These are phyloP conservation scores for Phytophthora palmivora DNA, from an alignment of 352 stramenopile genomes.

Conservation along the genomic window DNA sequence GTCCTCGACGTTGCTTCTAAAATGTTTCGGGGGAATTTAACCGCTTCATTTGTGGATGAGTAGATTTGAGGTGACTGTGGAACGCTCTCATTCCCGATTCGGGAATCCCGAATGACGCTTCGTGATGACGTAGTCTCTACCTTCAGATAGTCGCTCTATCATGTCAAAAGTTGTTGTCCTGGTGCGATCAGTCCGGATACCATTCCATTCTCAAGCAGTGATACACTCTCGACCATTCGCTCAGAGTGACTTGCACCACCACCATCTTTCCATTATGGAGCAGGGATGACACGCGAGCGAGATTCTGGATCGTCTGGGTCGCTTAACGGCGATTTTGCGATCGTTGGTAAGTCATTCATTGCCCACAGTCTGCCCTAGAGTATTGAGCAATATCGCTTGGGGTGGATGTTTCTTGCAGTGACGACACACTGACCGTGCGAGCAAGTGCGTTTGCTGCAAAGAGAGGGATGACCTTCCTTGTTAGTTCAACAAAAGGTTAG, in stretches of 20 bases:
- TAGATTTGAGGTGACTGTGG: background rate
- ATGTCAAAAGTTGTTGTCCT: background rate
- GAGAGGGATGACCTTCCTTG: too few species aligned
- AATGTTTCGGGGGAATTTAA: background rate
- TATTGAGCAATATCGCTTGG: too few species aligned
- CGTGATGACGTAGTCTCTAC: background rate
- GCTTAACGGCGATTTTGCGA: too few species aligned
- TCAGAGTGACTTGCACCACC: background rate
- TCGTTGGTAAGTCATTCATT: too few species aligned
- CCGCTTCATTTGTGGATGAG: background rate
- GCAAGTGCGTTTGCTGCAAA: too few species aligned
- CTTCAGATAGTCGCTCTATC: background rate
- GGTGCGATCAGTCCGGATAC: background rate
- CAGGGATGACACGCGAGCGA: background rate
- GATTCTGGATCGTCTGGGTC: background rate
- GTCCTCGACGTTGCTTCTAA: background rate
- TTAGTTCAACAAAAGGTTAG: too few species aligned
- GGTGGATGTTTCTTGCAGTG: too few species aligned
- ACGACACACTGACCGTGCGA: too few species aligned
- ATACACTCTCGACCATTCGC: background rate
- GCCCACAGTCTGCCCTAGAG: too few species aligned
- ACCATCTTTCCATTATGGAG: background rate
- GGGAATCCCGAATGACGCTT: conserved; percentile 6
- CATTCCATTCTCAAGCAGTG: background rate
- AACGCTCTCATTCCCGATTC: background rate